Base-by-base conservation (phyloP, 2,329 filamentous ascomycete genomes). In the Triangularia verruculosa region DNA sequence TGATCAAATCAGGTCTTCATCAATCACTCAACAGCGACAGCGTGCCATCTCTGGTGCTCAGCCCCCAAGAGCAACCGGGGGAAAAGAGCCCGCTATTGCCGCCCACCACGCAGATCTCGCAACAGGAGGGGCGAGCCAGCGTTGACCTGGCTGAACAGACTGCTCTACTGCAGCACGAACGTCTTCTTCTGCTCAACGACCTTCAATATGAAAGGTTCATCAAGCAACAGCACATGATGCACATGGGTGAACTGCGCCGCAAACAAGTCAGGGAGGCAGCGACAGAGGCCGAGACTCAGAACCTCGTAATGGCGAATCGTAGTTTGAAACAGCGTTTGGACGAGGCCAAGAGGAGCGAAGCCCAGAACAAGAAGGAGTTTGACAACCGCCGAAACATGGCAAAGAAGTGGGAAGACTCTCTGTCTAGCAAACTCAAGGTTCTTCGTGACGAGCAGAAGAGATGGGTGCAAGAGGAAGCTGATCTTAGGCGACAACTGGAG, bases 121-220 rank as follows among this genome's bases (percentile, higher is more conserved):
- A 70, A 27, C 73, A 67, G 59, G 69, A 72, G 1, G 73, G 73
- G 1, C 67, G 71, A 2, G 71, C 70, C 2, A 70, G 73, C 9
- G 72, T 73, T 56, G 74, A 79, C 59, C 60, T 70, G 57, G 70
- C 75, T 64, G 72, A 77, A 15, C 77, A 82, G 63, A 71, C 82
- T 27, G 78, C 83, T 1, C 85, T 86, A 67, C 77, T 95, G 3
- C 87, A 92, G 68, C 84, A 89, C 51, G 89, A 93, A 70, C 84
- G 92, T n/a, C 83, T 92, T 60, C 78, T 93, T 1, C 76, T 95
- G 11, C 87, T 89, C 53, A 95, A 93, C 66, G 91, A 95, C 70
- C 80, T 95, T 52, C 91, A 90, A 68, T 95, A 94, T 71, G 92
- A 95, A 74, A 83, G 90, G 25, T 94, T 92, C 74, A 83, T 94